phyloP scores from a whole-genome alignment of 805 yeast genomes.

The Kregervanrija fluxuum region DNA sequence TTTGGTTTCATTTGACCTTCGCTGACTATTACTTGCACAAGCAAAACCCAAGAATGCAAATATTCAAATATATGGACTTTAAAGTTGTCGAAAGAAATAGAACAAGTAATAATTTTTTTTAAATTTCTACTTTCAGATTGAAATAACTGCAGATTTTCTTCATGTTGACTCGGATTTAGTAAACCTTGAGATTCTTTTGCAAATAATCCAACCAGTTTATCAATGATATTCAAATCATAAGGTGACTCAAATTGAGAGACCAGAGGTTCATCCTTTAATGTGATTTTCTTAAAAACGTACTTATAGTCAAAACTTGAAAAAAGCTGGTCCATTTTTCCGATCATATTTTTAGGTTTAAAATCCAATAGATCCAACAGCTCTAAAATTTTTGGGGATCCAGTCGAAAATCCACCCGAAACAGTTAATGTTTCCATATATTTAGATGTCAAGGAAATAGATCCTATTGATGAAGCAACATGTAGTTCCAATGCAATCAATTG shows the following conservation, averaged over 20 bases:
- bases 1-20: slow-evolving; percentile 45
- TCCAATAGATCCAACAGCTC: slow-evolving; percentile 67
- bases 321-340: slow-evolving; percentile 31
- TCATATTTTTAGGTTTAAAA: slow-evolving; percentile 40
- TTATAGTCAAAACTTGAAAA: slow-evolving; percentile 33
- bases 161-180: slow-evolving; percentile 10
- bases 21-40: slow-evolving; percentile 65
- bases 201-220: slow-evolving; percentile 20
- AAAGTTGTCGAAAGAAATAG: slow-evolving; percentile 39
- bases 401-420: slow-evolving; percentile 38
- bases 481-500: slow-evolving; percentile 68
- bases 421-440: slow-evolving; percentile 49
- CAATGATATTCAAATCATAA: slow-evolving; percentile 37
- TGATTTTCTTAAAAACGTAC: slow-evolving; percentile 35
- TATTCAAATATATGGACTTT: slow-evolving; percentile 49
- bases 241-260: slow-evolving; percentile 14
- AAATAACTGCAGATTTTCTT: slow-evolving; percentile 14
- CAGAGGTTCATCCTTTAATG: slow-evolving; percentile 20
- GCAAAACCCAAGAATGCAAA: slow-evolving; percentile 76
- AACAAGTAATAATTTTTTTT: slow-evolving; percentile 35
- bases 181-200: slow-evolving; percentile 22
- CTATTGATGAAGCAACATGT: slow-evolving; percentile 42
- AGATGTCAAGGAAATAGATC: slow-evolving; percentile 44
- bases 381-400: slow-evolving; percentile 61
- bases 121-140: slow-evolving; percentile 21